Evolutionary conservation across 768 basidiomycete species (phyloP), one percentile per base, ranked within the genome.

Genomic region (Nidularia pulvinata): DNA sequence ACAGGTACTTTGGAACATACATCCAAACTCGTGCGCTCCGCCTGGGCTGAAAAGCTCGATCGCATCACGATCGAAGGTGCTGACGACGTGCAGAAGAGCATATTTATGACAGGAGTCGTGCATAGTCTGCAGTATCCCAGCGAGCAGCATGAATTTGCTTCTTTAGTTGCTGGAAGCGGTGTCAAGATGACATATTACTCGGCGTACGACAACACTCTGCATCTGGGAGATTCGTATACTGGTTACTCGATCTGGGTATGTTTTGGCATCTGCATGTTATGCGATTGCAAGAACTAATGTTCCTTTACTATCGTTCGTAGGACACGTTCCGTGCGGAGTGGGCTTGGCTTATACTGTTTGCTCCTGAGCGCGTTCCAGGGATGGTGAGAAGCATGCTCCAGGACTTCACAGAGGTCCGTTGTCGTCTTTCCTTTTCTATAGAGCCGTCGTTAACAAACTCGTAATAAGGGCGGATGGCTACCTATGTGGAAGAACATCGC

Each of bases 401-500:
- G 49, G 90, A 93, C 63, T 94, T 85, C 58, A 68, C 77, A 55
- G 79, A 90, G 75, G 88, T 84, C 52, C 4, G 64, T 54, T 4
- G 1, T 11, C 33, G n/a, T 36, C 42, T 33, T 16, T 13, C 19
- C 2, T 30, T 11, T 36, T 9, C 7, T 48, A 35, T 6, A 2
- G 50, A 14, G 35, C 2, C 5, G 37, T 45, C 35, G 6, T 16
- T 35, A 14, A 11, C 37, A 33, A 13, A 22, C 7, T 33, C 32
- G 43, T 19, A 48, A 6, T 58, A 78, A 79, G 84, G 82, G 88
- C 13, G 91, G 91, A 3, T 91, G 91, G 89, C 69, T 93, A 36
- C 91, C 91, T 0, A 92, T 93, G 90, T 93, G 91, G 91, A 93
- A 92, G 70, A 93, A 93, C 56, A 79, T 93, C 11, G 82, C 88